Evolutionary conservation across 208 protist species (phyloP).

Genomic region (Leishmania tropica): DNA sequence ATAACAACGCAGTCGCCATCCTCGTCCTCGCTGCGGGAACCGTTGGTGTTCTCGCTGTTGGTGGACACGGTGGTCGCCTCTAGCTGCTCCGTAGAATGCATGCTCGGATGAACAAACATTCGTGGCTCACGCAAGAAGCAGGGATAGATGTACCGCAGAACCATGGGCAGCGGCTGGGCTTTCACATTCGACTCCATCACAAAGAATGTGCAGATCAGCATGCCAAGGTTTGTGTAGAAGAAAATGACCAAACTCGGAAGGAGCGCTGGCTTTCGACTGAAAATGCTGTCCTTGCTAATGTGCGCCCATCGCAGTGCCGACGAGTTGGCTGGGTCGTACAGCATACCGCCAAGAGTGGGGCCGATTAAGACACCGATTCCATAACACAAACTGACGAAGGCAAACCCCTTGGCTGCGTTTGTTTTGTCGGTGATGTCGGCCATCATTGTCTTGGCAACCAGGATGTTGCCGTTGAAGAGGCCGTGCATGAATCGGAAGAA

Average conservation of each 20-base stretch:
- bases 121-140: constrained; percentile 37
- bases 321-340: constrained; percentile 60
- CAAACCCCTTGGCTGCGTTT: constrained; percentile 89
- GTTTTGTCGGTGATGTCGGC: constrained; percentile 77
- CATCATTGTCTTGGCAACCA: constrained; percentile 81
- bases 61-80: neutral
- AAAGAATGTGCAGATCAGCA: constrained; percentile 49
- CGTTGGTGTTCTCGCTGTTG: neutral
- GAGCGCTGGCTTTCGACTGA: constrained; percentile 47
- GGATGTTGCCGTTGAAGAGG: constrained; percentile 75
- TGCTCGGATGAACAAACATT: constrained; percentile 24
- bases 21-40: neutral
- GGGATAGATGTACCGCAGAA: constrained; percentile 31
- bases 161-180: constrained; percentile 42
- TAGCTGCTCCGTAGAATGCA: neutral
- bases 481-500: constrained; percentile 72
- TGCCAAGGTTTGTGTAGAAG: constrained; percentile 56
- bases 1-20: constrained; percentile 7
- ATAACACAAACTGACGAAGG: constrained; percentile 74
- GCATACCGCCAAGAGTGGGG: constrained; percentile 54
- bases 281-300: constrained; percentile 45
- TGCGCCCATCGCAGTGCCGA: constrained; percentile 38
- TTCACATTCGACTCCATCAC: constrained; percentile 63
- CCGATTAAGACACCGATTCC: constrained; percentile 66
- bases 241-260: constrained; percentile 60